Evolutionary conservation across 495 filamentous ascomycete species (phyloP).

Genomic region (Daldinia childiae): DNA sequence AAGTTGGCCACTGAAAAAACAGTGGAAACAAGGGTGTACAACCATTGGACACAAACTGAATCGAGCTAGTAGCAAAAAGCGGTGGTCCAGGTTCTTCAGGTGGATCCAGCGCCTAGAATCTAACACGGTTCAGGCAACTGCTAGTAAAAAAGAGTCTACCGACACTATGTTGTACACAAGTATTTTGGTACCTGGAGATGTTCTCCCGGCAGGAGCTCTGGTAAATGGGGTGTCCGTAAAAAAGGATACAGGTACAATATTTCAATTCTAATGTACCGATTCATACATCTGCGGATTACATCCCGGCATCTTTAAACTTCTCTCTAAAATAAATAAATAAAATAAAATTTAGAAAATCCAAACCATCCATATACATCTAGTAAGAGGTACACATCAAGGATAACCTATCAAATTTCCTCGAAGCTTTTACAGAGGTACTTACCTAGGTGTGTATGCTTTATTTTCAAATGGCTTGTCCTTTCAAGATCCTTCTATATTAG

Average conservation of each 20-base stretch:
- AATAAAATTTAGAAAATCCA: background rate
- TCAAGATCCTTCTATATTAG: background rate
- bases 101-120: conserved; percentile 4
- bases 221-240: background rate
- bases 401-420: background rate
- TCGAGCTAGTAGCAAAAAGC: conserved; percentile 13
- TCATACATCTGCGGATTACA: background rate
- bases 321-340: background rate
- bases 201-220: background rate
- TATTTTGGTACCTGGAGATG: background rate
- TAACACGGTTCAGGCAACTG: conserved; percentile 34
- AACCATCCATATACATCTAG: background rate
- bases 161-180: background rate
- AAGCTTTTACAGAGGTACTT: background rate
- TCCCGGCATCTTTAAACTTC: background rate
- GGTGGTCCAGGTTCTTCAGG: conserved; percentile 30
- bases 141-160: conserved; percentile 21
- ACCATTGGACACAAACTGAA: conserved; percentile 9
- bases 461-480: too few relatives aligned
- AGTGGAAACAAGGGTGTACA: conserved; percentile 27
- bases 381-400: background rate
- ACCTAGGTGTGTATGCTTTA: background rate
- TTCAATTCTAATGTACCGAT: background rate
- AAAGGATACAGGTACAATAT: background rate
- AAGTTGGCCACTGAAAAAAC: conserved; percentile 28